A percentile compares a stretch with the other conserved stretches of the same genome.
Evolutionary conservation across 371 early-diverging fungal genomes (phyloP).

Genomic region (Saksenaea vasiformis): DNA sequence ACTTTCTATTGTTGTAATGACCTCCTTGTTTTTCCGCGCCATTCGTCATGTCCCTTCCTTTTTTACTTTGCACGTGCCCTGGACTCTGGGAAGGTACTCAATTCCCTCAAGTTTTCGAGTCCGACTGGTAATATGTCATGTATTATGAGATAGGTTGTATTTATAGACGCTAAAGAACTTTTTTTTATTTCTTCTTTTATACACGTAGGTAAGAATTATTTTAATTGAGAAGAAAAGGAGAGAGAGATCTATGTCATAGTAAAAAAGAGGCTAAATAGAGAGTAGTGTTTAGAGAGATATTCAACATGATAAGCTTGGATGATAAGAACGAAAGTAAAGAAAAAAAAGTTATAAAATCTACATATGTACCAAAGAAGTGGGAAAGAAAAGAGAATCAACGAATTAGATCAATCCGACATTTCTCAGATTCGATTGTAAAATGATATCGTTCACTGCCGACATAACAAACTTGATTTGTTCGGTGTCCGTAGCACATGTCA

Average conservation of each 20-base stretch:
- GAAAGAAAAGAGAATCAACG: background rate
- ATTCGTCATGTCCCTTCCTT: too few species aligned
- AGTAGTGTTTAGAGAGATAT: background rate
- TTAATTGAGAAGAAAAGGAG: background rate
- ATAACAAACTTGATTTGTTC: constrained; percentile 72
- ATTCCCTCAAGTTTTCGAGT: too few species aligned
- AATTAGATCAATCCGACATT: constrained; percentile 65
- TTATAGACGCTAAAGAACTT: background rate
- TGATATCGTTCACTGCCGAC: constrained; percentile 73
- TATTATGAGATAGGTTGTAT: too few species aligned
- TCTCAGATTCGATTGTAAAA: constrained; percentile 61
- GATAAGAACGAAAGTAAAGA: background rate
- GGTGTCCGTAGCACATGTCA: constrained; percentile 66
- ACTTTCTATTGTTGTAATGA: too few species aligned
- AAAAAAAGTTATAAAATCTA: constrained; percentile 1
- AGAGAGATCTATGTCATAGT: background rate
- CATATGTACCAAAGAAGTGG: constrained; percentile 8
- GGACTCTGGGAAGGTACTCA: too few species aligned
- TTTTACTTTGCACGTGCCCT: too few species aligned
- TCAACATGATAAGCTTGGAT: background rate
- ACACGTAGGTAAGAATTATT: background rate
- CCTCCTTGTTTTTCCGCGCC: too few species aligned
- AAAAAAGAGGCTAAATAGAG: background rate
- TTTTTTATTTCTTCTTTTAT: background rate
- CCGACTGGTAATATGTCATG: too few species aligned